Conservation (phyloP, 805 yeast genomes). For the Candida jianshihensis region DNA sequence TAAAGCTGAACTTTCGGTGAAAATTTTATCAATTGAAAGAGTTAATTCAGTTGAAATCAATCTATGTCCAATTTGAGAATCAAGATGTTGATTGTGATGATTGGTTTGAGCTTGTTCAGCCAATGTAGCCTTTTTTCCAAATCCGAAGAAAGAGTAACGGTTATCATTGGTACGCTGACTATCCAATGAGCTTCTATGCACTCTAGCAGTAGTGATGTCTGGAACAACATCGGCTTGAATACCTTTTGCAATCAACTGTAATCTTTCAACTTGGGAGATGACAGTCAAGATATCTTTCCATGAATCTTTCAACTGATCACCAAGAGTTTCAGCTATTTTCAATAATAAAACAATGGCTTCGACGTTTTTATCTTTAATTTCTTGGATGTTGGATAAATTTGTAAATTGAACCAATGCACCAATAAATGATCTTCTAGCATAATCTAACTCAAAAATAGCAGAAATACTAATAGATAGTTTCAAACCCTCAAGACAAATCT, state of each 20-base stretch:
- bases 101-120: constrained; percentile 64
- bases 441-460: constrained; percentile 72
- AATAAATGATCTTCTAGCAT: constrained; percentile 83
- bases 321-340: constrained; percentile 73
- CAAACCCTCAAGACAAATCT: constrained; percentile 76
- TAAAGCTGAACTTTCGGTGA: constrained; percentile 72
- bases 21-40: constrained; percentile 80
- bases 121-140: constrained; percentile 48
- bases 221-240: constrained; percentile 79
- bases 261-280: constrained; percentile 85
- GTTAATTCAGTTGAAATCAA: constrained; percentile 63
- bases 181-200: constrained; percentile 42
- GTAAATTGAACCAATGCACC: constrained; percentile 87
- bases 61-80: constrained; percentile 47
- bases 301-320: constrained; percentile 62
- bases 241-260: constrained; percentile 84
- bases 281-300: constrained; percentile 83
- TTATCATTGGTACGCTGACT: constrained; percentile 35
- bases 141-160: constrained; percentile 46
- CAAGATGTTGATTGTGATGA: constrained; percentile 63
- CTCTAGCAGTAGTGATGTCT: constrained; percentile 71
- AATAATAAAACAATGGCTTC: constrained; percentile 70
- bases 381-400: constrained; percentile 70
- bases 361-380: constrained; percentile 71
- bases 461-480: constrained; percentile 77